Base-by-base conservation (phyloP, 2,329 filamentous ascomycete species). In the Alternaria alternata region DNA sequence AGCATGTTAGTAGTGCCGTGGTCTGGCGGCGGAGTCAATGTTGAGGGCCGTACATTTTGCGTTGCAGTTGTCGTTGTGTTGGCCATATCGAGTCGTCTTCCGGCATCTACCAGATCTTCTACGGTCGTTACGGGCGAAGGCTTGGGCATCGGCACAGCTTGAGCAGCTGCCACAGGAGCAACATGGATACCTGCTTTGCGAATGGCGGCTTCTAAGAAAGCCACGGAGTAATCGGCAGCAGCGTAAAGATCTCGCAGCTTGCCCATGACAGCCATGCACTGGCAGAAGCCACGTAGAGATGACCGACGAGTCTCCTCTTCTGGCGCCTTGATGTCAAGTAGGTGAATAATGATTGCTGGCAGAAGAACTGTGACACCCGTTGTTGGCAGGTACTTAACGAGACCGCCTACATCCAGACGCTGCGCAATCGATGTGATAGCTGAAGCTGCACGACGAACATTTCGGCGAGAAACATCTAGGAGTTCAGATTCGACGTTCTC, bases 211-310 rank as follows among this genome's bases (percentile, higher is more conserved):
- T 96, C 92, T n/a, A 97, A 85, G 81, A 97, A 97, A 3, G 92
- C 92, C 1, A 92, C 94, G n/a, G 93, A 93, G 71, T 95, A 97
- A 78, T 97, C 94, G n/a, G 94, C 94, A 0, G 94, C 93, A 0
- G 93, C 89, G 73, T 98, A 97, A 30, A 93, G 92, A 73, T 97
- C 93, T 38, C 93, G 88, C 18, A 98, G 85, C 64, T 90, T 90
- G 75, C 93, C 89, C 84, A 97, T 91, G 60, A 97, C 93, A 47
- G 89, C 87, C 92, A 97, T 97, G 80, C 94, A 97, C 75, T 93
- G 90, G 69, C 90, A 91, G 81, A 97, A 97, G 20, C 93, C 92
- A 59, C 89, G 87, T 24, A 93, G 86, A 47, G 92, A 93, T 42
- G 87, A 85, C 61, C 91, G 86, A 18, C 92, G 88, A 4, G 90